Base-by-base conservation (phyloP, 164 flowering plant genomes). In the Vitis rotundifolia region DNA sequence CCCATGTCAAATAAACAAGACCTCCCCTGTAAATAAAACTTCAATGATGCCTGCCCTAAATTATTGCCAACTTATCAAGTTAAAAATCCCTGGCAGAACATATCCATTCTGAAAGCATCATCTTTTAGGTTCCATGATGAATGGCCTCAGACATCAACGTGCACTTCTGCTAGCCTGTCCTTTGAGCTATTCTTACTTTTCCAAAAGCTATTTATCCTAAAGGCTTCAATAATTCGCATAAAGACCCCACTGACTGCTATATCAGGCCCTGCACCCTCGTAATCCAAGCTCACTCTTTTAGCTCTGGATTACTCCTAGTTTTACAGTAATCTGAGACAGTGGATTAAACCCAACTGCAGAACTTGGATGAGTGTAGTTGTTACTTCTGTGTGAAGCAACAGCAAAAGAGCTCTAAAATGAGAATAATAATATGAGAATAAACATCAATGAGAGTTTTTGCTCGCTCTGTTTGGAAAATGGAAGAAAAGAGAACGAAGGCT, bases 91-190 rank as follows among this genome's bases (percentile, higher is more conserved):
- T n/a, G 37, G 2, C 37, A 19, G 49, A 4, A 9, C 53, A 12
- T n/a, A 8, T 22, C 57, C 9, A 44, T 52, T 49, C 29, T 15
- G 56, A 49, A 29, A 66, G 68, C 57, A 64, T 50, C 58, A 12
- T 59, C 66, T 59, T 69, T 69, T 65, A 9, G 66, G 68, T 48
- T 55, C 66, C 15, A 60, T 75, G 70, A 66, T 75, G 68, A 53
- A 48, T 22, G 37, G 37, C 29, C 66, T 71, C 64, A 67, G 73
- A 74, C 75, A 72, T 54, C 49, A 63, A 70, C 76, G 66, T 58
- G 68, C 71, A 26, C 29, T 50, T 6, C 71, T 51, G 58, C 74
- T 37, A 70, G 72, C 50, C 73, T 78, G 80, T 70, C 80, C 70
- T 64, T 75, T 22, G 62, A 64, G 68, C 64, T 14, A 61, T 31